phyloP scores from a whole-genome alignment of 2,329 filamentous ascomycete genomes.

The Phaeophleospora eucalypticola region DNA sequence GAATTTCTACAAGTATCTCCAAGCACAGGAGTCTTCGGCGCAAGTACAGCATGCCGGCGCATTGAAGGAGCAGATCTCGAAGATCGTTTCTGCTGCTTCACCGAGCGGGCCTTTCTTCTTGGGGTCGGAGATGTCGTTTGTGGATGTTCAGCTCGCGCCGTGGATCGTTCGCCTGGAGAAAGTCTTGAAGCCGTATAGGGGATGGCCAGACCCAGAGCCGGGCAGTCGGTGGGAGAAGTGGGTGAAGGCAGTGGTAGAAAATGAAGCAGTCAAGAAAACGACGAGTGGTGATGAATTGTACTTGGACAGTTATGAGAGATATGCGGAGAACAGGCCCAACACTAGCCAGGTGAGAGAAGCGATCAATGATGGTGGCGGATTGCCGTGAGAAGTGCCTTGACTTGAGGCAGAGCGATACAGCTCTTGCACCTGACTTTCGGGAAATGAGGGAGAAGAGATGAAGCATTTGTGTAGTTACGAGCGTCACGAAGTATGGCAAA shows the following conservation, averaged over 20 bases:
- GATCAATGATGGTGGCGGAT: conserved; percentile 54
- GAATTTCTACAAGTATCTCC: conserved; percentile 68
- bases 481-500: too few relatives aligned
- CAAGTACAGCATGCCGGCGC: conserved; percentile 58
- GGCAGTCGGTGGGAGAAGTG: conserved; percentile 64
- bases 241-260: conserved; percentile 64
- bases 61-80: conserved; percentile 63
- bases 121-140: conserved; percentile 55
- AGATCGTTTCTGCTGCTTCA: conserved; percentile 55
- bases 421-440: too few relatives aligned
- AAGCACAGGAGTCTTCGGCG: conserved; percentile 57
- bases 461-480: too few relatives aligned
- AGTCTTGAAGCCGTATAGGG: conserved; percentile 60
- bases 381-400: conserved; percentile 53
- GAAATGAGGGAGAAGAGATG: too few relatives aligned
- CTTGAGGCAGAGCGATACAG: too few relatives aligned
- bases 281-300: conserved; percentile 64
- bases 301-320: conserved; percentile 62
- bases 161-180: conserved; percentile 67
- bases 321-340: conserved; percentile 59
- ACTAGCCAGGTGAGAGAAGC: conserved; percentile 56
- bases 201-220: conserved; percentile 61
- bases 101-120: conserved; percentile 66
- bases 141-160: conserved; percentile 72
- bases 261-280: conserved; percentile 61